Evolutionary conservation across 163 green algal genomes (phyloP).

Genomic region (Scenedesmus sp.): DNA sequence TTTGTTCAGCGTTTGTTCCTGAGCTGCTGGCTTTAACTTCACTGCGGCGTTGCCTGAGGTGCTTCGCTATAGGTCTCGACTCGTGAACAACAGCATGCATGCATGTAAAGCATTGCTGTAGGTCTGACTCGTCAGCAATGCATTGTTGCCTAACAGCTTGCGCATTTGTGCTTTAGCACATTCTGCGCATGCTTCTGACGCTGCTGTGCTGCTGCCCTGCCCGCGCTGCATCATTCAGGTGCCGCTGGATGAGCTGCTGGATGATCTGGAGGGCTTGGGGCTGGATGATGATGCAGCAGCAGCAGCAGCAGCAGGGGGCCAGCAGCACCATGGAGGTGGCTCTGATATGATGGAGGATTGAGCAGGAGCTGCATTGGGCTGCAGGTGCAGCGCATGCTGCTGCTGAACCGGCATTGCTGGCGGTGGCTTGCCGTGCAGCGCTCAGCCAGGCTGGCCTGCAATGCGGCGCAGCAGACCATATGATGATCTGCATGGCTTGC

Average conservation of each 20-base stretch:
- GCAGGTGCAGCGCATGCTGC: neutral
- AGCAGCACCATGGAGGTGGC: constrained; percentile 32
- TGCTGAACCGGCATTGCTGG: neutral
- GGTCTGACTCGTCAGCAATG: neutral
- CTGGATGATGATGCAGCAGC: constrained; percentile 66
- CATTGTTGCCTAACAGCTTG: neutral
- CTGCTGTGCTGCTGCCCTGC: no score
- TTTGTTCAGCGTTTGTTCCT: neutral
- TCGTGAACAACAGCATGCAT: neutral
- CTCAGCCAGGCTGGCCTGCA: no score
- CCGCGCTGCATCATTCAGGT: constrained; percentile 63
- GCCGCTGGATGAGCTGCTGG: constrained; percentile 96
- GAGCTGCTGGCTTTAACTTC: neutral
- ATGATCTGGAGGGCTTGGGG: constrained; percentile 88
- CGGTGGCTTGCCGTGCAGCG: no score
- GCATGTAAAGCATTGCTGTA: neutral
- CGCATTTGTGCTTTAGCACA: neutral
- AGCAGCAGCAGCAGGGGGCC: neutral
- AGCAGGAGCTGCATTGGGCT: neutral
- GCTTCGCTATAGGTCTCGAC: no score
- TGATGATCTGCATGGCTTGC: no score
- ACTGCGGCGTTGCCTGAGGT: no score
- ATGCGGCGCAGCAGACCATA: no score
- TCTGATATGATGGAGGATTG: constrained; percentile 51
- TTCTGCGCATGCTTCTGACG: neutral